These are phyloP conservation scores for Chlorencoelia australis DNA, from an alignment of 2,329 filamentous ascomycete species.

Conservation along the genomic window DNA sequence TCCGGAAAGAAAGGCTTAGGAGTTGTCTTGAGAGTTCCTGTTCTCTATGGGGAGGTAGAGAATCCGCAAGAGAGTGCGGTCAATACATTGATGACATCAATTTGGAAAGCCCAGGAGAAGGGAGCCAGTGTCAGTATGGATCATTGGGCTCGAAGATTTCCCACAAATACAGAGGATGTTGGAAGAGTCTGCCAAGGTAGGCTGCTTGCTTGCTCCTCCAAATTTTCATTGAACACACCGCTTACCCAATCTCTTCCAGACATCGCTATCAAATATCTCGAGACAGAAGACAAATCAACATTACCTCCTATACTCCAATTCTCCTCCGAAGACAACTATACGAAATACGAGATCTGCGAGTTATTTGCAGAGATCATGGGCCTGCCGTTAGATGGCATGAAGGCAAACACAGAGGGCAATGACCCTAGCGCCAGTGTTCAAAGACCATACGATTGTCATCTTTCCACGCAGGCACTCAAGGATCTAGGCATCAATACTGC, in stretches of 20 bases:
- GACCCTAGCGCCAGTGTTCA: constrained; percentile 62
- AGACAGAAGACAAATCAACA: constrained; percentile 34
- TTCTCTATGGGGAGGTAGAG: constrained; percentile 72
- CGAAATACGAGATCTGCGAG: constrained; percentile 83
- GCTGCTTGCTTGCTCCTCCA: constrained; percentile 24
- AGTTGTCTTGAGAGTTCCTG: constrained; percentile 68
- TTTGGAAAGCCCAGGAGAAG: constrained; percentile 63
- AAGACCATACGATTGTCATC: constrained; percentile 78
- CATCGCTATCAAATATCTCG: constrained; percentile 58
- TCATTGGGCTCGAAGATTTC: constrained; percentile 75
- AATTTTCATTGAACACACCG: constrained; percentile 7
- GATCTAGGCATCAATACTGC: constrained; percentile 65
- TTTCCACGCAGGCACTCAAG: constrained; percentile 65
- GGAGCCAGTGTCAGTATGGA: constrained; percentile 64
- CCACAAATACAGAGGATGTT: constrained; percentile 83
- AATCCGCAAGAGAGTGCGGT: constrained; percentile 68
- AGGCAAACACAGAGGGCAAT: constrained; percentile 60
- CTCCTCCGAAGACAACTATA: constrained; percentile 75
- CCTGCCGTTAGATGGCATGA: constrained; percentile 56
- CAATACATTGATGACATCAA: constrained; percentile 66
- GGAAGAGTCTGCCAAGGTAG: constrained; percentile 63
- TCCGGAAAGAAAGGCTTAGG: constrained; percentile 43
- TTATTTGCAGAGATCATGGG: constrained; percentile 71
- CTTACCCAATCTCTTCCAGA: constrained; percentile 36
- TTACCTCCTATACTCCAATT: constrained; percentile 73